phyloP scores from a whole-genome alignment of 768 basidiomycete species.

The Porpolomopsis calyptriformis region DNA sequence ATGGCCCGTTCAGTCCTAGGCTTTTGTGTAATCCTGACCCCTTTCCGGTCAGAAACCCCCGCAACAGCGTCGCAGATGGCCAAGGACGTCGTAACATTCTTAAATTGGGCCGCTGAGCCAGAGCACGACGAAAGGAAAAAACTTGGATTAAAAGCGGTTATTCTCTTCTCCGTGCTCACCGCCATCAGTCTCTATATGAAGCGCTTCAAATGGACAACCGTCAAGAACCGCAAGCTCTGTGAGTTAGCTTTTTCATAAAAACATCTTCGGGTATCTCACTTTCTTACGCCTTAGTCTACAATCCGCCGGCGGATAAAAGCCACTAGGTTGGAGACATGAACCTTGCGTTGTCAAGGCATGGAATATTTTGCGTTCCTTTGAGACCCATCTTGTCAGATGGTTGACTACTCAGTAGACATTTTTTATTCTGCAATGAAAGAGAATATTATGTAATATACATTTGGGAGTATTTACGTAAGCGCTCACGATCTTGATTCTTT shows the following conservation, averaged over 20 bases:
- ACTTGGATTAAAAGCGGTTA: slow-evolving; percentile 90
- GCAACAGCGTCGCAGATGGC: slow-evolving; percentile 98
- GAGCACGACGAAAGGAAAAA: slow-evolving; percentile 98
- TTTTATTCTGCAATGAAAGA: too few relatives aligned
- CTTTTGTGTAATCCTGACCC: not conserved
- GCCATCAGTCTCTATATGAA: slow-evolving; percentile 81
- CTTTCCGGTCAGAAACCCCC: slow-evolving; percentile 58
- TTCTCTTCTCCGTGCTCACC: slow-evolving; percentile 80
- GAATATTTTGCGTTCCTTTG: too few relatives aligned
- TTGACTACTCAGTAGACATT: too few relatives aligned
- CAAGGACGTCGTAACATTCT: slow-evolving; percentile 93
- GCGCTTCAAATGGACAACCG: slow-evolving; percentile 85
- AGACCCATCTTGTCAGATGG: too few relatives aligned
- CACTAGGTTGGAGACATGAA: slow-evolving; percentile 31
- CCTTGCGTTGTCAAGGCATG: too few relatives aligned
- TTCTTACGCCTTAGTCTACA: slow-evolving; percentile 38
- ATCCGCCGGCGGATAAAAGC: slow-evolving; percentile 45
- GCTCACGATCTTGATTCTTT: too few relatives aligned
- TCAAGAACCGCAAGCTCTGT: slow-evolving; percentile 94
- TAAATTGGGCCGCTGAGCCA: slow-evolving; percentile 95
- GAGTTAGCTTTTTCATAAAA: slow-evolving; percentile 22
- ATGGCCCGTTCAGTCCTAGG: not conserved
- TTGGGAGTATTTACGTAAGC: slow-evolving; percentile 1
- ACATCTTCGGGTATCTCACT: not conserved
- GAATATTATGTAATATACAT: too few relatives aligned